Evolutionary conservation across 176 grass and related monocot species (phyloP).

Genomic region (Triticum urartu): DNA sequence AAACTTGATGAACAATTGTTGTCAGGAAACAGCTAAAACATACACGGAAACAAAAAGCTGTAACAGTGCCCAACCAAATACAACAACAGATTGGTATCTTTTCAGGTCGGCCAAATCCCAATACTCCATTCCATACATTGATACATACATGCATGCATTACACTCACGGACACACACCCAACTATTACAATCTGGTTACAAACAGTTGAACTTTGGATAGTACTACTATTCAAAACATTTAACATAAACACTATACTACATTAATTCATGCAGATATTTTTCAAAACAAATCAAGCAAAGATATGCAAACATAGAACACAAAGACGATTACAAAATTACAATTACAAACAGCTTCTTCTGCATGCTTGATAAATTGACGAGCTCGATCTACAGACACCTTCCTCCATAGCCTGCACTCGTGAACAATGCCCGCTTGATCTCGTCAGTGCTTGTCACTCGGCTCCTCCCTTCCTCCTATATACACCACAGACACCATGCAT

Average conservation of each 20-base stretch:
- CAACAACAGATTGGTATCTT: conserved; percentile 11
- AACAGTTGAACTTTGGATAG: not conserved
- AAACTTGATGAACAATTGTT: conserved; percentile 27
- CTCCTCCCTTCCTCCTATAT: conserved; percentile 53
- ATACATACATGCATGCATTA: not conserved
- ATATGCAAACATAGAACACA: not conserved
- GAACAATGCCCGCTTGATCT: conserved; percentile 84
- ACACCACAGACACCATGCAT: not conserved
- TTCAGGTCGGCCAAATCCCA: conserved; percentile 18
- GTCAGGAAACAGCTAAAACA: conserved; percentile 29
- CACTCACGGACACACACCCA: no score
- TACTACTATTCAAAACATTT: no score
- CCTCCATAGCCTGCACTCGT: conserved; percentile 79
- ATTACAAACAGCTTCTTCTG: not conserved
- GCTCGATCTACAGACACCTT: conserved; percentile 42
- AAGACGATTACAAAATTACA: not conserved
- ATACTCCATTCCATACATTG: not conserved
- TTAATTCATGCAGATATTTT: conserved; percentile 5
- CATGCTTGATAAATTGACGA: not conserved
- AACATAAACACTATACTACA: no score
- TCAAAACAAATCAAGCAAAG: not conserved
- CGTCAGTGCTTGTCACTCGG: conserved; percentile 47
- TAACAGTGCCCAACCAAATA: not conserved
- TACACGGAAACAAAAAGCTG: conserved; percentile 5
- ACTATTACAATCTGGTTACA: not conserved